phyloP scores from a whole-genome alignment of 257 asterid species.

The Solanum stenotomum region DNA sequence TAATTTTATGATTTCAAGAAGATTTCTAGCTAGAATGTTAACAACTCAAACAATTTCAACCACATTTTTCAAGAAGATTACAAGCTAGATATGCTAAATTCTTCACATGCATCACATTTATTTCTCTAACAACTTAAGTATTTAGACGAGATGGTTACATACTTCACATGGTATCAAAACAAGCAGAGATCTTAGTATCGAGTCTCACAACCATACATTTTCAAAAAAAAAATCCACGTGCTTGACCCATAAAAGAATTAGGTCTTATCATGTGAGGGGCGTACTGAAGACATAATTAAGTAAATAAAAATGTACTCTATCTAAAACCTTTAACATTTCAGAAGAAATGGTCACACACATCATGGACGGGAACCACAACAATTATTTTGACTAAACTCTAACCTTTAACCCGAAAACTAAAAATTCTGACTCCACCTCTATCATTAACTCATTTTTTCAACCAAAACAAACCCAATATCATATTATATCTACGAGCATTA shows the following conservation, averaged over 20 bases:
- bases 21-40: not conserved
- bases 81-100: not conserved
- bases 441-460: not conserved
- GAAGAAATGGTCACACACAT: not conserved
- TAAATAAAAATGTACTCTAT: not conserved
- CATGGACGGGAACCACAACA: not conserved
- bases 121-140: not conserved
- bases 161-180: not conserved
- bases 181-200: not conserved
- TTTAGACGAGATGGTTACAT: not conserved
- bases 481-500: not conserved
- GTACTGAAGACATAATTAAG: not conserved
- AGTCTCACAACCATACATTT: not conserved
- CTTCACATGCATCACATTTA: not conserved
- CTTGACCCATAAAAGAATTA: not conserved
- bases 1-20: not conserved
- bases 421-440: not conserved
- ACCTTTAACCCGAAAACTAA: not conserved
- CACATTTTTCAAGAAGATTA: not conserved
- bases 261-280: too few species aligned
- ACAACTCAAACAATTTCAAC: not conserved
- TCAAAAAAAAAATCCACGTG: rapidly evolving
- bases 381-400: not conserved
- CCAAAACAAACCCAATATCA: not conserved
- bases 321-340: not conserved